phyloP scores from a whole-genome alignment of 1,139 yeast genomes.

The Geotrichum bryndzae region DNA sequence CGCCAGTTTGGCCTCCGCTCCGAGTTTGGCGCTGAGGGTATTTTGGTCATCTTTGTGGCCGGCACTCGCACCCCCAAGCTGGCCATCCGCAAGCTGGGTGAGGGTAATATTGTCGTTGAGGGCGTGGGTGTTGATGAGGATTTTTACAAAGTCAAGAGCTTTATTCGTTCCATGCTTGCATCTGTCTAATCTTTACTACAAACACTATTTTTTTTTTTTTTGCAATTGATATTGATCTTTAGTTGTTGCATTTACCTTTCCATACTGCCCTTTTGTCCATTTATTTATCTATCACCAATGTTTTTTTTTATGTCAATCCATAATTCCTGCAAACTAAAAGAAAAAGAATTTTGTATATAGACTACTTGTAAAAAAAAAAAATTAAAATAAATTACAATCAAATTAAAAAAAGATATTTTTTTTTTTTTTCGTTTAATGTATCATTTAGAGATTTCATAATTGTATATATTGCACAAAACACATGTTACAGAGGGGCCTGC shows the following conservation, averaged over 20 bases:
- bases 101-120: conserved; percentile 79
- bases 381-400: no score
- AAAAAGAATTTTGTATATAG: no score
- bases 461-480: background rate
- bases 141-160: conserved; percentile 71
- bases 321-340: no score
- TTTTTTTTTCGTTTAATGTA: no score
- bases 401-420: no score
- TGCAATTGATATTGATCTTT: no score
- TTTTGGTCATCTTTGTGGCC: conserved; percentile 46
- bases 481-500: background rate
- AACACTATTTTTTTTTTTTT: background rate
- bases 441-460: background rate
- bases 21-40: conserved; percentile 91
- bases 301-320: no score
- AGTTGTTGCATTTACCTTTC: no score
- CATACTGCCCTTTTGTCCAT: no score
- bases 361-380: no score
- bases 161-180: conserved; percentile 76
- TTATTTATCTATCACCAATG: no score
- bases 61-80: conserved; percentile 58
- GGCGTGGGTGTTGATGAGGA: conserved; percentile 64
- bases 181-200: conserved; percentile 41
- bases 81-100: conserved; percentile 68
- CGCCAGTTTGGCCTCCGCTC: conserved; percentile 56